Percentiles rank a stretch among this genome's conserved stretches.
These are phyloP conservation scores for Trichocomaceae sp. DNA, from an alignment of 2,329 filamentous ascomycete genomes.

Conservation along the genomic window DNA sequence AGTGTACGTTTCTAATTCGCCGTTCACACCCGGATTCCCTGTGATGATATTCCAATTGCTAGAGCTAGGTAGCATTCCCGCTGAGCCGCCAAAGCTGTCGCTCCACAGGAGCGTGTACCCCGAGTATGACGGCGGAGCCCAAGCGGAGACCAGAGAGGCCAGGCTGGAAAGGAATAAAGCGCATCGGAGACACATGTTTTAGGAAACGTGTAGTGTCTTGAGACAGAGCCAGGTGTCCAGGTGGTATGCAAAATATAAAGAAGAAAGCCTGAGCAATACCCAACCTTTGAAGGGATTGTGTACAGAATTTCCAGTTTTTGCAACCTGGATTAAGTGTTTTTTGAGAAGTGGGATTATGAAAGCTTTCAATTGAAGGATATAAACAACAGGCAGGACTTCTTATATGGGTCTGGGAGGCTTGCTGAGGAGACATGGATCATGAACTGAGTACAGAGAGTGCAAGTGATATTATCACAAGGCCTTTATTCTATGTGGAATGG, in stretches of 20 bases:
- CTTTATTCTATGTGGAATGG: neutral
- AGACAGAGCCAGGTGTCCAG: too few species aligned
- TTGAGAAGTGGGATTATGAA: neutral
- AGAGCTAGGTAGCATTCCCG: constrained; percentile 2
- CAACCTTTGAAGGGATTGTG: neutral
- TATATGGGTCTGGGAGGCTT: neutral
- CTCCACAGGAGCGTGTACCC: constrained; percentile 9
- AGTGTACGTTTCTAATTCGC: constrained; percentile 12
- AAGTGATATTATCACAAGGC: neutral
- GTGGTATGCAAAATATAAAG: too few species aligned
- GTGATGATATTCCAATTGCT: constrained; percentile 13
- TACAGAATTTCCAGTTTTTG: neutral
- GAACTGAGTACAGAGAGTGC: neutral
- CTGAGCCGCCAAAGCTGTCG: constrained; percentile 5
- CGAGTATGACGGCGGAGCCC: constrained; percentile 10
- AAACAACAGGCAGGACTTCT: neutral
- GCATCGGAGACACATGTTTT: neutral
- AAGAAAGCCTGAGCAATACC: neutral
- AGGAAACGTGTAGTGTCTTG: neutral
- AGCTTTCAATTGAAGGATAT: too few species aligned
- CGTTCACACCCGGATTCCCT: constrained; percentile 6
- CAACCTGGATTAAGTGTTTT: neutral
- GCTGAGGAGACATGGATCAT: neutral
- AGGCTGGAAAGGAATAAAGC: neutral
- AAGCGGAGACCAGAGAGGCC: constrained; percentile 8